These are phyloP conservation scores for Globisporangium orthogonon DNA, from an alignment of 352 stramenopile species.

Conservation along the genomic window DNA sequence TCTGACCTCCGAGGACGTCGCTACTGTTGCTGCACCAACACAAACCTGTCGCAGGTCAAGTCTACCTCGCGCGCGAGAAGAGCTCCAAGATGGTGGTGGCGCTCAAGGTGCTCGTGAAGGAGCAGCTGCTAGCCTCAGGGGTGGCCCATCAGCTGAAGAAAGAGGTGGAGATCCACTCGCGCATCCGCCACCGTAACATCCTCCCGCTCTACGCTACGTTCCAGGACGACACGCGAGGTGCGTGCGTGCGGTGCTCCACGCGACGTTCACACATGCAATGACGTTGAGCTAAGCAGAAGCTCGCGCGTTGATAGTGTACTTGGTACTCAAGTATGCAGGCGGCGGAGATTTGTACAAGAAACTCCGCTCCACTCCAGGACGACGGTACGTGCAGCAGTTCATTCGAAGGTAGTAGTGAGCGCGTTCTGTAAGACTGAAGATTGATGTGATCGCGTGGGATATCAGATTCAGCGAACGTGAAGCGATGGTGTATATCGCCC, in stretches of 20 bases:
- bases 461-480: slow-evolving; percentile 54
- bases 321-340: slow-evolving; percentile 84
- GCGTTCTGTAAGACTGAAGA: not conserved
- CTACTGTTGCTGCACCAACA: not conserved
- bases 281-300: not conserved
- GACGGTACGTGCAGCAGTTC: slow-evolving; percentile 21
- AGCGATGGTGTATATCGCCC: slow-evolving; percentile 57
- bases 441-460: not conserved
- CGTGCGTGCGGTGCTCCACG: not conserved
- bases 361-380: slow-evolving; percentile 38
- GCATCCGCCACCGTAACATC: slow-evolving; percentile 86
- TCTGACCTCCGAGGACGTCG: not conserved
- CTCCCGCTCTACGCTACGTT: slow-evolving; percentile 83
- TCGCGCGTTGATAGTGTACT: slow-evolving; percentile 40
- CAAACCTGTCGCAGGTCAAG: slow-evolving; percentile 28
- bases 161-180: slow-evolving; percentile 90
- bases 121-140: slow-evolving; percentile 56
- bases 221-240: slow-evolving; percentile 65
- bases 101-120: slow-evolving; percentile 89
- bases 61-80: slow-evolving; percentile 87
- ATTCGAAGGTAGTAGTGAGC: not conserved
- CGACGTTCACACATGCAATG: not conserved
- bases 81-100: slow-evolving; percentile 72
- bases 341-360: slow-evolving; percentile 85
- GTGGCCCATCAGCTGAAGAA: slow-evolving; percentile 79